Percentiles rank a stretch among this genome's conserved stretches.
phyloP scores from a whole-genome alignment of 2,329 filamentous ascomycete species.

The Cercospora berteroae region DNA sequence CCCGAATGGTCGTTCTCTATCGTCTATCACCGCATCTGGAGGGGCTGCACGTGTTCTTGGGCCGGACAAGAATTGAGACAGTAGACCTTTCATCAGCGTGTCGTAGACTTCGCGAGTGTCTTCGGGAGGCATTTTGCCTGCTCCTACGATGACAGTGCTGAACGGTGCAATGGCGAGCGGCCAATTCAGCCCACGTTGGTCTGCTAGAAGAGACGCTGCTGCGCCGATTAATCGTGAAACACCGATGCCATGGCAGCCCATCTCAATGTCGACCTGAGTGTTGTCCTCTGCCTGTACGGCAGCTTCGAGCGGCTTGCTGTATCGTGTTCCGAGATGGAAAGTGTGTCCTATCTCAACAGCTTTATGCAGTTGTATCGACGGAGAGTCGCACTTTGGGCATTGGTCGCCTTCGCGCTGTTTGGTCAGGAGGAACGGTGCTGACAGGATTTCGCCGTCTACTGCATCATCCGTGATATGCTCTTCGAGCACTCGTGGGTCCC shows the following conservation, averaged over 20 bases:
- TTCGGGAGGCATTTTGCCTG: slow-evolving; percentile 14
- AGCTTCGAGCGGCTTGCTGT: slow-evolving; percentile 72
- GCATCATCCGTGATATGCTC: slow-evolving; percentile 2
- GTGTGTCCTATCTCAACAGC: slow-evolving; percentile 93
- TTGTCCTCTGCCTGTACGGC: slow-evolving; percentile 49
- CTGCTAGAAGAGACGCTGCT: slow-evolving; percentile 71
- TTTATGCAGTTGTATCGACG: slow-evolving; percentile 62
- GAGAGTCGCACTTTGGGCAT: slow-evolving; percentile 66
- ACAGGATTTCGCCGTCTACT: neutral
- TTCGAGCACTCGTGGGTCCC: slow-evolving; percentile 21
- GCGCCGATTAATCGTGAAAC: slow-evolving; percentile 87
- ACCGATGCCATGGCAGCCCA: slow-evolving; percentile 97
- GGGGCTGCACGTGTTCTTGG: slow-evolving; percentile 9
- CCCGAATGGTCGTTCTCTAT: slow-evolving; percentile 61
- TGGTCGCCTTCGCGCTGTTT: slow-evolving; percentile 64
- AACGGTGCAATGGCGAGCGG: slow-evolving; percentile 83
- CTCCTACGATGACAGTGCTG: slow-evolving; percentile 65
- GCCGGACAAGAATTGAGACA: neutral
- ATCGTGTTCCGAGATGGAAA: slow-evolving; percentile 87
- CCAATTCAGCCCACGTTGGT: slow-evolving; percentile 79
- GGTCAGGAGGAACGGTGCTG: slow-evolving; percentile 59
- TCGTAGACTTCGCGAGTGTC: slow-evolving; percentile 58
- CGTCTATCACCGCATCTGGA: slow-evolving; percentile 69
- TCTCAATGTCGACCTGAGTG: slow-evolving; percentile 64
- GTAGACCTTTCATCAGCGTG: slow-evolving; percentile 41